Base-by-base conservation (phyloP, 2,329 filamentous ascomycete species). In the Colletotrichum tamarilloi region DNA sequence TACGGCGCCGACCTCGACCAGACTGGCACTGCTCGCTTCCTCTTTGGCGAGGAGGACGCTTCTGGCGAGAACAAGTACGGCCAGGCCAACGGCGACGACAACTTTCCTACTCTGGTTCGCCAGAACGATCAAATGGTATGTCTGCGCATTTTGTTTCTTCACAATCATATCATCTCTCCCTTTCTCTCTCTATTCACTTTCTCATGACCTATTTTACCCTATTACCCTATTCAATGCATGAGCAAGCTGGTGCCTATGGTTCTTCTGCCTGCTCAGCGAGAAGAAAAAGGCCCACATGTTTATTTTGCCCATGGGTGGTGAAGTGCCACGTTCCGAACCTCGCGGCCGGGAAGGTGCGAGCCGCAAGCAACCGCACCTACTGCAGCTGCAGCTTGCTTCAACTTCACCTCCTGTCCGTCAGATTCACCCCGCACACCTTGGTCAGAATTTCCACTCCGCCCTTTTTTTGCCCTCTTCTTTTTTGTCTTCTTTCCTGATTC, bases 21-120 rank as follows among this genome's bases (percentile, higher is more conserved):
- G 77, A 95, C 95, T 79, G 95, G 97, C 84, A 95, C 94, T 14
- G 90, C 94, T 30, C 92, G 93, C 68, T 97, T 97, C 79, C 87
- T 98, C 49, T 97, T 98, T 80, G 93, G 93, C 73, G 93, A 95
- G 78, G 94, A 95, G 73, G 92, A 95, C 67, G 80, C 80, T 63
- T 89, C 91, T 59, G 91, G 93, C 73, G 89, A 92, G 76, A 92
- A 91, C 79, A 91, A 88, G 75, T 93, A 92, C 81, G 87, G 94
- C 75, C 89, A 92, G 84, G 91, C 92, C 68, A 91, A 91, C 76
- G 92, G 90, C 62, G 93, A 97, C 79, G 94, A 98, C 81, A 93
- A 92, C 79, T 98, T 98, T 78, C 95, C 95, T 35, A 95, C 96
- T 74, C 88, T 97, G 75, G 90, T 94, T 78, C 90, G 93, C 68